Percentiles rank a stretch among this genome's conserved stretches.
Conservation (phyloP, 176 grass and related monocot species). For the Phragmites australis region DNA sequence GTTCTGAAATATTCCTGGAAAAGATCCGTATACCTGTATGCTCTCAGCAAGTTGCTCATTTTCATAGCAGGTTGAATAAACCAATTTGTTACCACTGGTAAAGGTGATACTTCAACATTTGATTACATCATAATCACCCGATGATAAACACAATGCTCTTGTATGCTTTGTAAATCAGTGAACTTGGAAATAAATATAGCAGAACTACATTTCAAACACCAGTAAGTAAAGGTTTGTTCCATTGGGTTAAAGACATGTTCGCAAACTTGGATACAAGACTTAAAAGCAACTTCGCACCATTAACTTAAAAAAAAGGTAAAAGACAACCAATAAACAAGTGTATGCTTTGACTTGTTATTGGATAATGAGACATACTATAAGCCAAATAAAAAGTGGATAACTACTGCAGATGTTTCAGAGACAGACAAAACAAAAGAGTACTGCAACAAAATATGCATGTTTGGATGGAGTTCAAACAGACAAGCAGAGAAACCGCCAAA, state of each 20-base stretch:
- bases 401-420: neutral
- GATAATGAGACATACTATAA: constrained; percentile 3
- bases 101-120: neutral
- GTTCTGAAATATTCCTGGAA: neutral
- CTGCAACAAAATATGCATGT: neutral
- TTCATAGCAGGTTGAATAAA: neutral
- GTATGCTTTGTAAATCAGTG: neutral
- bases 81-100: neutral
- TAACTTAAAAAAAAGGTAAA: neutral
- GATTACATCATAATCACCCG: neutral
- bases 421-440: neutral
- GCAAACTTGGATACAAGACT: neutral
- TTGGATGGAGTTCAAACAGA: constrained; percentile 1
- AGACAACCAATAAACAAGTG: neutral
- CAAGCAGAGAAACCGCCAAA: constrained; percentile 1
- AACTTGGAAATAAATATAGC: neutral
- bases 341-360: neutral
- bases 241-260: neutral
- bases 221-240: neutral
- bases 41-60: constrained; percentile 2
- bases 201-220: neutral
- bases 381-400: neutral
- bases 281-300: neutral
- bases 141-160: neutral
- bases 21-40: neutral